Base-by-base conservation (phyloP, 176 grass and related monocot species). In the Microstegium vimineum region DNA sequence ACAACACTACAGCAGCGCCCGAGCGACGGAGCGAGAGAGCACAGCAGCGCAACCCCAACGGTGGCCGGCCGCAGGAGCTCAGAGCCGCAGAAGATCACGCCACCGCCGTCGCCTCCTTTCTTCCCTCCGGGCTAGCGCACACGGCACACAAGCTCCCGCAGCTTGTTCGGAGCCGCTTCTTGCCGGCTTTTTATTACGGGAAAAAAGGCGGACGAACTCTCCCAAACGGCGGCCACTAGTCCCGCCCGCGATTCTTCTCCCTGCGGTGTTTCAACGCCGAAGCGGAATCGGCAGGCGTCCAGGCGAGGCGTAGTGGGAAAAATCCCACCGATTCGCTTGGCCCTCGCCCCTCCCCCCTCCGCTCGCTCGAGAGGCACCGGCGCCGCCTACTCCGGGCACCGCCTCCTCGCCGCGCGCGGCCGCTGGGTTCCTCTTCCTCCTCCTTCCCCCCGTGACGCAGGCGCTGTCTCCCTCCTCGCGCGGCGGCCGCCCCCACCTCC, bases 51-150 rank as follows among this genome's bases (percentile, higher is more conserved):
- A 45, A n/a, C 41, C 76, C 2, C 76, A 45, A n/a, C 41, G 28
- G 27, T 28, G 27, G 22, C 54, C 10, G 5, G 61, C 10, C 43
- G 25, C 72, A 32, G 46, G 25, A 14, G 4, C 25, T 9, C n/a
- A 10, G 10, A 10, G 62, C 45, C 71, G 72, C 82, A 76, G 33
- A 35, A 52, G 82, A 84, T 84, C 69, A 40, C 6, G 35, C 57
- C 69, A 61, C 27, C 54, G 23, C 57, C 57, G 30, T 36, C 61
- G 41, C 13, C 33, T 64, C 25, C 62, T 34, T 67, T n/a, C 17
- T 25, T 33, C 42, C 13, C 46, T 66, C 81, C 69, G 16, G 30
- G 81, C 49, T 52, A 26, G 49, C 68, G 37, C 75, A 63, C 23
- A 14, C 37, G 20, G 33, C 67, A 42, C 68, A 65, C 60, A 6